These are phyloP conservation scores for Thelonectria blattea DNA, from an alignment of 2,329 filamentous ascomycete genomes.

Conservation along the genomic window DNA sequence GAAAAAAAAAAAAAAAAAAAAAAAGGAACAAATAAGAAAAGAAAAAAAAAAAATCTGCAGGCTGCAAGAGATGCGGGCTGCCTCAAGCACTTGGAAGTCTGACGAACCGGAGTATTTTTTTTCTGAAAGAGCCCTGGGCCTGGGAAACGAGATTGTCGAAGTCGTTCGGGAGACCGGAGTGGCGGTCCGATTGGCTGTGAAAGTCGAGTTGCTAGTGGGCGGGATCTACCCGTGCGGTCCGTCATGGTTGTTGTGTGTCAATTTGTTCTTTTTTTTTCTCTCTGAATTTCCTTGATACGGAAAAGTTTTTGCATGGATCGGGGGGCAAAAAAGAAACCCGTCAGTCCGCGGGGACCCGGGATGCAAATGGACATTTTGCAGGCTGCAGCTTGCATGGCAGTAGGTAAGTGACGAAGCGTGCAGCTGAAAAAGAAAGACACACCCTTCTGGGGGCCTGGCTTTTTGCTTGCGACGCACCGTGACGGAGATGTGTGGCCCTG, in stretches of 20 bases:
- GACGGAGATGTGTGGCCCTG: constrained; percentile 1
- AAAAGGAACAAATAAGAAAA: not conserved
- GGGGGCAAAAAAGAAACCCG: no score
- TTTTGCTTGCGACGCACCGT: constrained; percentile 8
- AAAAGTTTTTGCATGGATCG: no score
- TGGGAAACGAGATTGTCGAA: constrained; percentile 2
- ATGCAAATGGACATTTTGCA: not conserved
- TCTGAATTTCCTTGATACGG: no score
- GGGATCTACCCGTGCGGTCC: constrained; percentile 24
- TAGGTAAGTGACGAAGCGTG: not conserved
- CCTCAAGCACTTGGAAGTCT: not conserved
- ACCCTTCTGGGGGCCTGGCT: not conserved
- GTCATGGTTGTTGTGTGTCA: not conserved
- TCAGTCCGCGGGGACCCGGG: no score
- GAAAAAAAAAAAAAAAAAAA: not conserved
- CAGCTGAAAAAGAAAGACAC: not conserved
- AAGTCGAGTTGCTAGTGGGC: constrained; percentile 4
- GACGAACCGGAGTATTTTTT: constrained; percentile 19
- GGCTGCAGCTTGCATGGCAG: not conserved
- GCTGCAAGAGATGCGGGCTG: constrained; percentile 1
- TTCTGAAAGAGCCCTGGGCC: not conserved
- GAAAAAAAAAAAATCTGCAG: not conserved
- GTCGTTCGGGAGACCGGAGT: constrained; percentile 8
- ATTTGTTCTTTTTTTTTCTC: no score
- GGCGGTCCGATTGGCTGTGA: constrained; percentile 19